A percentile compares a stretch with the other conserved stretches of the same genome.
Evolutionary conservation across 1,139 yeast species (phyloP).

Genomic region (Geotrichum reessii): DNA sequence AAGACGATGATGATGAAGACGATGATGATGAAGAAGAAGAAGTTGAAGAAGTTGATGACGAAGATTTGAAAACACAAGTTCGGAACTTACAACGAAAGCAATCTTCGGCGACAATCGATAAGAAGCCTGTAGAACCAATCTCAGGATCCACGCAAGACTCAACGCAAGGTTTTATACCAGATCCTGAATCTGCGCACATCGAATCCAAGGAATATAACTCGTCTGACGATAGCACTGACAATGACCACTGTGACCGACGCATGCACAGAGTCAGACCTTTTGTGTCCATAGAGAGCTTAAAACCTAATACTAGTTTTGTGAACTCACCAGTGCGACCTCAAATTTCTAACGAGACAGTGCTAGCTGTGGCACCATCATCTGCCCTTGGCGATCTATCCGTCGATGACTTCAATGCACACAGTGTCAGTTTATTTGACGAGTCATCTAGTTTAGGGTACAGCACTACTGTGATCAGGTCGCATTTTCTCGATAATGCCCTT

Average conservation of each 20-base stretch:
- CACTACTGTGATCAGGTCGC: constrained; percentile 10
- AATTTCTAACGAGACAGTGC: constrained; percentile 27
- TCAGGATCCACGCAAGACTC: not conserved
- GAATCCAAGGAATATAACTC: not conserved
- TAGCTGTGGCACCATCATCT: constrained; percentile 22
- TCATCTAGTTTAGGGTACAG: not conserved
- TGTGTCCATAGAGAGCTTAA: constrained; percentile 4
- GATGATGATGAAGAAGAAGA: constrained; percentile 34
- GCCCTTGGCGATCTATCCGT: not conserved
- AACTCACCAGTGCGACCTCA: constrained; percentile 28
- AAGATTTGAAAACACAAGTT: not conserved
- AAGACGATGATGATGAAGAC: constrained; percentile 26
- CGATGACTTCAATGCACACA: not conserved
- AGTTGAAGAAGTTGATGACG: not conserved
- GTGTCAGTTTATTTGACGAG: constrained; percentile 4
- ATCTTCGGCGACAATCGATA: not conserved
- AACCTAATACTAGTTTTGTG: constrained; percentile 14
- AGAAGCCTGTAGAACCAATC: not conserved
- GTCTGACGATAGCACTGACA: not conserved
- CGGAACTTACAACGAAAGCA: not conserved
- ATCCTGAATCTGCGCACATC: not conserved
- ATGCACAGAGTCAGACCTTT: not conserved
- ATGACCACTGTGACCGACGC: not conserved
- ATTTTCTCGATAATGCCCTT: constrained; percentile 10
- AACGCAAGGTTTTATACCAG: not conserved